A percentile compares a stretch with the other conserved stretches of the same genome.
These are phyloP conservation scores for Nannizziopsis barbatae DNA, from an alignment of 2,329 filamentous ascomycete species.

Conservation along the genomic window DNA sequence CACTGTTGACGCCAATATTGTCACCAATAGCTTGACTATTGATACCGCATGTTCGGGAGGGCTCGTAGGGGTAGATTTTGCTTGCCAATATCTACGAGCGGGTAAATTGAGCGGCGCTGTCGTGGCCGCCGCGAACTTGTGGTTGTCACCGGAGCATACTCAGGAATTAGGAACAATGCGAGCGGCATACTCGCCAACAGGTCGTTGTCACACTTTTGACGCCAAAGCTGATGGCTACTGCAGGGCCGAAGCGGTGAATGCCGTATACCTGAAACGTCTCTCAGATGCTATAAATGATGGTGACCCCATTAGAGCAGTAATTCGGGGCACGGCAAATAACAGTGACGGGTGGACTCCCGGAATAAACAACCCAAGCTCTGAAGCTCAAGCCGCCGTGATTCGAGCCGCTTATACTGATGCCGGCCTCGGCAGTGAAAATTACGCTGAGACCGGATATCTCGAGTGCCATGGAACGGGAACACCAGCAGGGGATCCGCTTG, in stretches of 20 bases:
- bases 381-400: conserved; percentile 29
- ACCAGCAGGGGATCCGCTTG: conserved; percentile 3
- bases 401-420: conserved; percentile 34
- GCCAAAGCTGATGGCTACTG: conserved; percentile 27
- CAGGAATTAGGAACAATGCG: conserved; percentile 14
- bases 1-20: too few species aligned
- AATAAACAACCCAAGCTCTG: conserved; percentile 14
- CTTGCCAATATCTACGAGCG: conserved; percentile 20
- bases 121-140: conserved; percentile 19
- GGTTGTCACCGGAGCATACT: conserved; percentile 18
- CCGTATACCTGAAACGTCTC: conserved; percentile 25
- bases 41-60: conserved; percentile 20
- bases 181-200: conserved; percentile 16
- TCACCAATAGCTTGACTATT: conserved; percentile 3
- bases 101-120: conserved; percentile 17
- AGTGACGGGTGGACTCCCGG: conserved; percentile 24
- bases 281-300: conserved; percentile 24
- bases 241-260: conserved; percentile 27
- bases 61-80: conserved; percentile 23
- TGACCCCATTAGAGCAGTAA: conserved; percentile 27
- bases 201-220: conserved; percentile 25
- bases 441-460: conserved; percentile 9
- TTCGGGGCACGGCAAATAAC: conserved; percentile 24
- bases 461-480: conserved; percentile 13
- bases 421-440: conserved; percentile 17